Evolutionary conservation across 257 asterid genomes (phyloP), one percentile per base, ranked within the genome.

Genomic region (Marsdenia floribunda): DNA sequence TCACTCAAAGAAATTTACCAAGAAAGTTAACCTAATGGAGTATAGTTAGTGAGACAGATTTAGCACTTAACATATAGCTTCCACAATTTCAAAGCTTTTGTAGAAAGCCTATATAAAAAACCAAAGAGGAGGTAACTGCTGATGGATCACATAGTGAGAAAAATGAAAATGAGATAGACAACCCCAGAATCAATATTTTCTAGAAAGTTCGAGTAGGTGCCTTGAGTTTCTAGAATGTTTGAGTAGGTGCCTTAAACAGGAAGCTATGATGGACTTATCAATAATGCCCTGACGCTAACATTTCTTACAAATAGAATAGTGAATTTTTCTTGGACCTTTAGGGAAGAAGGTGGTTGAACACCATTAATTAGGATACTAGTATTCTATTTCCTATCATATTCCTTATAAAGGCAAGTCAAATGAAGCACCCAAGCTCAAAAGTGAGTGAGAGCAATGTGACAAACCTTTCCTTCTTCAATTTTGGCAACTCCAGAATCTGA

Each of bases 391-490:
- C 44, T 15, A 14, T 16, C 50, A 18, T 16, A 5, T 42, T 35
- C 47, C 49, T 6, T 13, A 33, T 2, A 29, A 65, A 22, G 19
- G 49, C 24, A 38, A 8, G 14, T 38, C 15, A 65, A 19, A 18
- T 6, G 49, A 37, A 37, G 40, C 21, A 6, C 40, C 18, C 2
- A 65, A 63, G 24, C 24, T 63, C 24, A 15, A 7, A 65, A 44
- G 71, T 35, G 3, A 44, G 70, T 19, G 33, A 46, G 40, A 74
- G 18, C 33, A 26, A 29, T 47, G 46, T 29, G 16, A 76, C 93
- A 71, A 75, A 95, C 99, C 98, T 88, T 92, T 73, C 99, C 99
- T 85, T 95, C 99, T 87, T 95, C 99, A 77, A 89, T 76, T 87
- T 95, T 92, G 73, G 74, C 84, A 82, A 80, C 73, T 63, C 98